phyloP scores from a whole-genome alignment of 2,329 filamentous ascomycete genomes.

The Cladosporium cucumerinum region DNA sequence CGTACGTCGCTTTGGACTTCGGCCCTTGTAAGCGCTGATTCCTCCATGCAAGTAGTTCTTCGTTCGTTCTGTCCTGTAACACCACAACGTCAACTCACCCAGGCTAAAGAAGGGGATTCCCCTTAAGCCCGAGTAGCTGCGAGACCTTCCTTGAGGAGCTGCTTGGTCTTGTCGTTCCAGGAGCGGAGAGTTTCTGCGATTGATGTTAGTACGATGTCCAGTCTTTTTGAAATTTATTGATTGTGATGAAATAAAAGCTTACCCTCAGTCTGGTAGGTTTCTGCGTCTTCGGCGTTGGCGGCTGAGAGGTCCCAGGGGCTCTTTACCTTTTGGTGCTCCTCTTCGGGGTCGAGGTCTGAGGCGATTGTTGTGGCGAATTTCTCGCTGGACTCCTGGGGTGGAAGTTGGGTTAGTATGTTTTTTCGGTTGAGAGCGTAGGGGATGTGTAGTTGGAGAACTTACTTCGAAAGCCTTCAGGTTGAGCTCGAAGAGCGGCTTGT shows the following conservation, averaged over 20 bases:
- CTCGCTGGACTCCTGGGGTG: background rate
- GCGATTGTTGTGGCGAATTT: background rate
- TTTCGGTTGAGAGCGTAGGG: too few relatives aligned
- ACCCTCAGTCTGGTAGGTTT: constrained; percentile 4
- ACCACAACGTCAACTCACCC: background rate
- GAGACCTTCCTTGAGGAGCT: constrained; percentile 9
- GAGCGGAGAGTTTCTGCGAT: background rate
- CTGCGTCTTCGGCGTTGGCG: background rate
- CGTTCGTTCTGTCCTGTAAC: constrained; percentile 4
- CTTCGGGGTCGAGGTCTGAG: constrained; percentile 3
- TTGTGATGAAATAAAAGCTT: background rate
- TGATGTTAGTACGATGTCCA: background rate
- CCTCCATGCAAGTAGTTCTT: background rate
- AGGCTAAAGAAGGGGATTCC: background rate
- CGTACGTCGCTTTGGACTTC: background rate
- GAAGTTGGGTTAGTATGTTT: background rate
- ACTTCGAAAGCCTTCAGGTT: background rate
- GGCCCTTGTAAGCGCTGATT: background rate
- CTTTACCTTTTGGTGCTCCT: background rate
- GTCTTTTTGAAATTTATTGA: background rate
- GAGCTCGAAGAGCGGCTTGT: constrained; percentile 4
- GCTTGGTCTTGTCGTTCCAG: constrained; percentile 10
- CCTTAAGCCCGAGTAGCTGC: background rate
- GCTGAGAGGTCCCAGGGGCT: background rate
- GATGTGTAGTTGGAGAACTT: background rate